Evolutionary conservation across 352 stramenopile species (phyloP).

Genomic region (Phytophthora sp.): DNA sequence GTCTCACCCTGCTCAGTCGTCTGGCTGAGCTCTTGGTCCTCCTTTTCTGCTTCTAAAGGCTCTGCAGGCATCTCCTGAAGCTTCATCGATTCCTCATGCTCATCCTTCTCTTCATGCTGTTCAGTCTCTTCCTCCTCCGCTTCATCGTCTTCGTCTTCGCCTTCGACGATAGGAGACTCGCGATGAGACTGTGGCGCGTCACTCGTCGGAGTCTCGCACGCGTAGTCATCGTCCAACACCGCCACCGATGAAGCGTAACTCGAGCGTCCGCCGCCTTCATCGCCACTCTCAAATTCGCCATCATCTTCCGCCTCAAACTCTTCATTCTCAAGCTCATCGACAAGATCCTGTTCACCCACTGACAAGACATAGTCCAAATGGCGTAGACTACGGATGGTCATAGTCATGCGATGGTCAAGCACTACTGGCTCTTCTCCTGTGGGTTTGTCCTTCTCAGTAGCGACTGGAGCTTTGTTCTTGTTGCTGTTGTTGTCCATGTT

Average conservation of each 20-base stretch:
- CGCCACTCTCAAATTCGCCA: slow-evolving; percentile 39
- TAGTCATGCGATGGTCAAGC: slow-evolving; percentile 49
- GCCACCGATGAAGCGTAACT: slow-evolving; percentile 64
- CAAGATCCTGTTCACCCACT: slow-evolving; percentile 41
- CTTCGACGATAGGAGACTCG: slow-evolving; percentile 39
- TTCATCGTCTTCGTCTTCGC: slow-evolving; percentile 17
- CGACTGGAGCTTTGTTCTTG: slow-evolving; percentile 1
- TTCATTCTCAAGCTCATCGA: slow-evolving; percentile 40
- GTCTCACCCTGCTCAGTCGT: neutral
- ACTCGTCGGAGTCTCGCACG: slow-evolving; percentile 35
- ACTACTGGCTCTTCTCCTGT: slow-evolving; percentile 49
- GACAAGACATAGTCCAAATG: slow-evolving; percentile 54
- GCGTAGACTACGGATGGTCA: slow-evolving; percentile 45
- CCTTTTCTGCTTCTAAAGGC: neutral
- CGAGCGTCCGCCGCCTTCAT: slow-evolving; percentile 37
- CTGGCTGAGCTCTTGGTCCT: neutral
- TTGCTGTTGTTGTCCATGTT: slow-evolving; percentile 22
- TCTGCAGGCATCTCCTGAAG: neutral
- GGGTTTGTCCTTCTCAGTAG: slow-evolving; percentile 9
- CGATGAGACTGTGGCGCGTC: slow-evolving; percentile 23
- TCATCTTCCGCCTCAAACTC: slow-evolving; percentile 34
- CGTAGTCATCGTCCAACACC: slow-evolving; percentile 52
- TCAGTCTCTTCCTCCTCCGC: neutral
- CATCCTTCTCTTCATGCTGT: slow-evolving; percentile 1
- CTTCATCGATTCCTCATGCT: slow-evolving; percentile 6